Conservation (phyloP, 2,329 filamentous ascomycete species). For the Cyphellophora attinorum region DNA sequence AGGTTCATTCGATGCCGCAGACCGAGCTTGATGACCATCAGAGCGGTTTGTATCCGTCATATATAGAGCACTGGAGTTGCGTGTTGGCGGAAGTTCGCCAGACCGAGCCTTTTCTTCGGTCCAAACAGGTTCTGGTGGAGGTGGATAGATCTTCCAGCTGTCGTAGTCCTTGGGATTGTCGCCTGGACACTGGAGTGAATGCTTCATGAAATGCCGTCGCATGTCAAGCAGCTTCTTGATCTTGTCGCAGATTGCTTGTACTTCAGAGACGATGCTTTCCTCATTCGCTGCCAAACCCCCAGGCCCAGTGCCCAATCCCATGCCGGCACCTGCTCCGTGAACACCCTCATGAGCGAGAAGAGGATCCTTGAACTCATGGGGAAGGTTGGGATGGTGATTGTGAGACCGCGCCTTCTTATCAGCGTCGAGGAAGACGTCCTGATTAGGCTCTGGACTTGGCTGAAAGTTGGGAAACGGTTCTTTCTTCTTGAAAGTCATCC, state of each 20-base stretch:
- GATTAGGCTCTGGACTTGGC: slow-evolving; percentile 7
- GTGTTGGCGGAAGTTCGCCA: slow-evolving; percentile 1
- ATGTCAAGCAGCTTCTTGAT: slow-evolving; percentile 84
- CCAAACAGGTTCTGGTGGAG: slow-evolving; percentile 88
- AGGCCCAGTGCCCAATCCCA: slow-evolving; percentile 51
- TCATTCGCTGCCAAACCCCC: slow-evolving; percentile 63
- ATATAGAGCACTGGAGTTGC: slow-evolving; percentile 1
- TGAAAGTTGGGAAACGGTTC: slow-evolving; percentile 13
- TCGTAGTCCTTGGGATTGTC: slow-evolving; percentile 84
- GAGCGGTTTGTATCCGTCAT: background rate
- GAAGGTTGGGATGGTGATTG: slow-evolving; percentile 38
- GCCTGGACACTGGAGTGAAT: slow-evolving; percentile 70
- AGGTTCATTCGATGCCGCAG: slow-evolving; percentile 17
- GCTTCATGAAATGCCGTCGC: slow-evolving; percentile 74
- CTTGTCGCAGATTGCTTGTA: slow-evolving; percentile 78
- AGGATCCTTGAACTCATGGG: slow-evolving; percentile 46
- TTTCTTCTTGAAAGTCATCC: slow-evolving; percentile 7
- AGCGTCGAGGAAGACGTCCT: slow-evolving; percentile 31
- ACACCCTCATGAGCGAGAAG: slow-evolving; percentile 45
- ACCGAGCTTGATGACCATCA: background rate
- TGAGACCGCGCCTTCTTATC: slow-evolving; percentile 41
- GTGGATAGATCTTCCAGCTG: slow-evolving; percentile 80
- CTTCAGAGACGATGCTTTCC: slow-evolving; percentile 70
- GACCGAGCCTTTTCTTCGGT: slow-evolving; percentile 47
- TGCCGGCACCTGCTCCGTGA: slow-evolving; percentile 48